Evolutionary conservation across 2,329 filamentous ascomycete species (phyloP).

Genomic region (Talaromyces sp.): DNA sequence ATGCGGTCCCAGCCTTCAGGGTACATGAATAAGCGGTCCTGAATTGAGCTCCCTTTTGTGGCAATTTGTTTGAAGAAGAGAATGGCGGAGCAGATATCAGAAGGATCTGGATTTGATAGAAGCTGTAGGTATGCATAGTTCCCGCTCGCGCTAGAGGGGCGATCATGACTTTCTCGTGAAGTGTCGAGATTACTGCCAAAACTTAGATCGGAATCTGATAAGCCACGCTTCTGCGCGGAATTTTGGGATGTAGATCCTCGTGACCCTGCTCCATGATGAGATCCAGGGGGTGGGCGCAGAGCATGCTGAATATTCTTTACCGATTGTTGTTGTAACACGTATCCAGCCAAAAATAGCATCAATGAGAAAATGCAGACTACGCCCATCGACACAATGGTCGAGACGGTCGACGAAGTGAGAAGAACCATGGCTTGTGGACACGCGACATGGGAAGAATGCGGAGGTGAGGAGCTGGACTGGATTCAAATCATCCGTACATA

Average conservation of each 20-base stretch:
- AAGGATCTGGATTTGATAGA: conserved; percentile 45
- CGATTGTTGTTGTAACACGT: conserved; percentile 83
- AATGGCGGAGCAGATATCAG: conserved; percentile 49
- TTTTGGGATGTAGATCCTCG: conserved; percentile 27
- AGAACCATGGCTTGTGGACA: conserved; percentile 45
- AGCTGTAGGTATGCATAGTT: conserved; percentile 49
- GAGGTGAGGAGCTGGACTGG: conserved; percentile 12
- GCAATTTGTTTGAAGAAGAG: conserved; percentile 47
- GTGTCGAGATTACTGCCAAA: conserved; percentile 18
- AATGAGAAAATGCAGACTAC: conserved; percentile 74
- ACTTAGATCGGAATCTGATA: conserved; percentile 17
- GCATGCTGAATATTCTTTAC: conserved; percentile 75
- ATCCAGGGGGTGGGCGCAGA: conserved; percentile 49
- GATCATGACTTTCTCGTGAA: conserved; percentile 11
- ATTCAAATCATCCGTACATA: conserved; percentile 15
- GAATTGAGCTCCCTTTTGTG: conserved; percentile 35
- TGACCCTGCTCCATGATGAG: conserved; percentile 12
- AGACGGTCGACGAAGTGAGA: conserved; percentile 48
- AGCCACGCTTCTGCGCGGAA: conserved; percentile 18
- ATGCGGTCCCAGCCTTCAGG: conserved; percentile 48
- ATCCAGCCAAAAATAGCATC: conserved; percentile 84
- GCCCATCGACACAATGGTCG: conserved; percentile 45
- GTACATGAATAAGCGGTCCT: conserved; percentile 51
- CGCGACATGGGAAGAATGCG: conserved; percentile 18
- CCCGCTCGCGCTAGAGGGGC: conserved; percentile 15